Base-by-base conservation (phyloP, 208 protist species). In the Leishmania martiniquensis region DNA sequence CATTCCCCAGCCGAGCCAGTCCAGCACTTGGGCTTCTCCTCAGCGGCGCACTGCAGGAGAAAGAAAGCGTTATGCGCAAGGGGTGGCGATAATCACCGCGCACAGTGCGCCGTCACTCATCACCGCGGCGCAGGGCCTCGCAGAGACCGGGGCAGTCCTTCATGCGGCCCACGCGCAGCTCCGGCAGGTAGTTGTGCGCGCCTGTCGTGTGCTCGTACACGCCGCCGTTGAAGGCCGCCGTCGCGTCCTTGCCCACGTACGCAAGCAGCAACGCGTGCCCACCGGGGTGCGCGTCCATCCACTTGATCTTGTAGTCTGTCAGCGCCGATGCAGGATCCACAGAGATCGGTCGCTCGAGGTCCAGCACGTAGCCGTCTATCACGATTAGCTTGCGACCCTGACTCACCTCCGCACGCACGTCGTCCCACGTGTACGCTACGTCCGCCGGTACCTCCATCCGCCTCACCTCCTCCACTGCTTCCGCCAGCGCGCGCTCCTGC, bases 171-270 rank as follows among this genome's bases (percentile, higher is more conserved):
- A 96, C 86, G 57, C 89, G 84, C 55, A 96, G 78, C 78, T 93
- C 80, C 34, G 77, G 84, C 59, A 95, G 78, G 67, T 95, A 80
- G 72, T 80, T 93, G 75, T 87, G 85, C 22, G 91, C 93, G 25
- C 85, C 89, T 15, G 66, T 72, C 29, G 84, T 87, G 82, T 97
- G 91, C 1, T 78, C 84, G 85, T 97, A 94, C 7, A 95, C 85
- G 17, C 81, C 85, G 52, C 91, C 89, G 70, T 81, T 84, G 78
- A 97, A 95, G 70, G 85, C 91, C 10, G 77, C 73, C 42, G 91
- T 93, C n/a, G 90, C 90, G 70, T 97, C 93, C 80, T 88, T 93
- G 60, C 93, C 93, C 29, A 96, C 79, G 68, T 89, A 94, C 29
- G 84, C 78, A 57, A 89, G 80, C 17, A 96, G 81, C 63, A 93